Evolutionary conservation across 306 rosid species (phyloP), one percentile per base, ranked within the genome.

Genomic region (Quercus agrifolia): DNA sequence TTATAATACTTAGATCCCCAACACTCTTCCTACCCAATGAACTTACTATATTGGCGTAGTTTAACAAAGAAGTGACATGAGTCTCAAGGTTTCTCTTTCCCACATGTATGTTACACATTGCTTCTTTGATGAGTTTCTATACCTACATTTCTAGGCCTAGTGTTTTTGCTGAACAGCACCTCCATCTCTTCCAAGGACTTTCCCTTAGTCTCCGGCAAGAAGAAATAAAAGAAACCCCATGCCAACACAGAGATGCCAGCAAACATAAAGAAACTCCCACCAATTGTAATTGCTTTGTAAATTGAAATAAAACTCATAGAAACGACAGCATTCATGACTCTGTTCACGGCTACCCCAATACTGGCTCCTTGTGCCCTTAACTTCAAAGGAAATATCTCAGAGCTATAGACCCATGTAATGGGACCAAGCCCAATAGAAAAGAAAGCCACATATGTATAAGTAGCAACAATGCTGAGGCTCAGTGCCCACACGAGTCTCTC

Each of bases 221-320:
- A 88, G 72, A 81, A 80, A 30, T 73, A 94, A 82, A 94, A 94
- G 85, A 91, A 94, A 0, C 74, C 1, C 90, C 93, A 88, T 49
- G 99, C 97, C 20, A 91, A 15, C 1, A 87, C 63, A 58, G 97
- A 81, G 10, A 92, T 75, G 2, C 86, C 93, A 15, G 93, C 88
- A 77, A 92, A 94, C 90, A 94, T 69, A 81, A 94, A 94, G 89
- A 90, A 94, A 25, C 80, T 58, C 20, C 97, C 97, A 31, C 99
- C 99, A 0, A 94, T 92, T 0, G 95, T 92, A 14, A 94, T 87
- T 31, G 91, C 91, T 27, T 89, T 83, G 19, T 89, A 92, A 30
- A 92, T 80, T 3, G 97, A 88, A 20, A 94, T 80, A 74, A 94
- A 94, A 23, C 86, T 86, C 86, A 91, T 89, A 1, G 97, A 91